phyloP scores from a whole-genome alignment of 805 yeast species.

The Torulaspora maleeae region DNA sequence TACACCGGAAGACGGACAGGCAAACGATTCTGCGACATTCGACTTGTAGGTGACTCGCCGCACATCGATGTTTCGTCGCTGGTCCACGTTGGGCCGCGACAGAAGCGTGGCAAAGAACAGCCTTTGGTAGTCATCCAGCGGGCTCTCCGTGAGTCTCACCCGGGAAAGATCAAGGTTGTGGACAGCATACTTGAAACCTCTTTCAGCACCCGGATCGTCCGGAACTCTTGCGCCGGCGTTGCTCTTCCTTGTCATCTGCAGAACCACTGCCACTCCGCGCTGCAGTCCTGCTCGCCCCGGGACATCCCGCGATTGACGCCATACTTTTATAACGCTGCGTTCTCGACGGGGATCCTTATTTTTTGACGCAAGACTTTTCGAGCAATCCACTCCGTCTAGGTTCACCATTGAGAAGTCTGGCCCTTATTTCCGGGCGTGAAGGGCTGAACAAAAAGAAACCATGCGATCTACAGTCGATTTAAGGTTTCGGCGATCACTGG shows the following conservation, averaged over 20 bases:
- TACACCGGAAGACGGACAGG: constrained; percentile 4
- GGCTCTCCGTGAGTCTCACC: constrained; percentile 21
- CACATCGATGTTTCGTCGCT: constrained; percentile 11
- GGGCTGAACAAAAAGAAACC: too few relatives aligned
- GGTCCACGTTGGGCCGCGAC: constrained; percentile 3
- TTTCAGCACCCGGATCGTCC: background rate
- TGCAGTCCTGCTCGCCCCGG: too few relatives aligned
- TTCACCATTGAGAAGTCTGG: too few relatives aligned
- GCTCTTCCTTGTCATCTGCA: background rate
- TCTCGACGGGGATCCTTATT: too few relatives aligned
- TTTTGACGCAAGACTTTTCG: too few relatives aligned
- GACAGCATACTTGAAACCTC: constrained; percentile 13
- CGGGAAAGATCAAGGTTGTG: constrained; percentile 15
- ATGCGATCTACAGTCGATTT: too few relatives aligned
- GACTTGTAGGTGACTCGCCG: constrained; percentile 23
- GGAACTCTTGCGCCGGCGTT: background rate
- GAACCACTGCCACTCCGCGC: too few relatives aligned
- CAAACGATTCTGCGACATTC: constrained; percentile 20
- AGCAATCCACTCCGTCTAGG: too few relatives aligned
- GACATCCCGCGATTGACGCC: too few relatives aligned
- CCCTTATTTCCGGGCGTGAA: too few relatives aligned
- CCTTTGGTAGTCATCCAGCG: constrained; percentile 35
- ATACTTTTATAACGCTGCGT: too few relatives aligned
- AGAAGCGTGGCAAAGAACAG: constrained; percentile 23
- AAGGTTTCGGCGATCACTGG: too few relatives aligned